Conservation (phyloP, 345 rosid species). For the Linum lewisii region DNA sequence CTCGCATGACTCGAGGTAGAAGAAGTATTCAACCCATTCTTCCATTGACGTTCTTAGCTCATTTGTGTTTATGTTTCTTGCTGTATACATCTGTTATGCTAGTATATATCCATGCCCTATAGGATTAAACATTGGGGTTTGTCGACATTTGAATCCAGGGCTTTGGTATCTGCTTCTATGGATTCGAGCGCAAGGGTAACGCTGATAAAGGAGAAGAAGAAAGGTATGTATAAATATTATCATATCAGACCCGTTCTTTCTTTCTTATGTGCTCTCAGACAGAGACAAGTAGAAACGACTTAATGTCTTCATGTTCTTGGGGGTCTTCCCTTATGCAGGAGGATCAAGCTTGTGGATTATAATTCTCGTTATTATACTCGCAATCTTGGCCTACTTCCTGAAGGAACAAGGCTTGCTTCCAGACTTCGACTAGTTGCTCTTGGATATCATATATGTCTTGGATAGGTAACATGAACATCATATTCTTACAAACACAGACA, state of each 20-base stretch:
- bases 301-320: constrained; percentile 15
- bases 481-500: too few species aligned
- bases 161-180: constrained; percentile 68
- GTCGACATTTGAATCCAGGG: constrained; percentile 35
- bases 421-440: not conserved
- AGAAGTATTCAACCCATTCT: not conserved
- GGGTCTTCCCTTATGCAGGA: constrained; percentile 20
- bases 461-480: too few species aligned
- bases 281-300: constrained; percentile 65
- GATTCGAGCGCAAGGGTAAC: constrained; percentile 91
- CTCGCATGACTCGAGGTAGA: constrained; percentile 82
- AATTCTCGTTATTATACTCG: constrained; percentile 26
- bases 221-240: constrained; percentile 36
- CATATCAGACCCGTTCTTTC: too few species aligned
- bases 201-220: constrained; percentile 30
- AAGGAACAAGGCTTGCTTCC: constrained; percentile 15
- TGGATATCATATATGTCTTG: too few species aligned
- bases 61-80: too few species aligned
- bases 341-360: constrained; percentile 29
- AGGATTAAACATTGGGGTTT: not conserved
- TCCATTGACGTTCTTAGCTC: too few species aligned
- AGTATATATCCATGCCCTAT: constrained; percentile 7
- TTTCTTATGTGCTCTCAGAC: too few species aligned
- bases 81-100: constrained; percentile 1
- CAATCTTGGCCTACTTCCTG: constrained; percentile 30